Evolutionary conservation across 2,329 filamentous ascomycete species (phyloP).

Genomic region (Phyllosticta capitalensis): DNA sequence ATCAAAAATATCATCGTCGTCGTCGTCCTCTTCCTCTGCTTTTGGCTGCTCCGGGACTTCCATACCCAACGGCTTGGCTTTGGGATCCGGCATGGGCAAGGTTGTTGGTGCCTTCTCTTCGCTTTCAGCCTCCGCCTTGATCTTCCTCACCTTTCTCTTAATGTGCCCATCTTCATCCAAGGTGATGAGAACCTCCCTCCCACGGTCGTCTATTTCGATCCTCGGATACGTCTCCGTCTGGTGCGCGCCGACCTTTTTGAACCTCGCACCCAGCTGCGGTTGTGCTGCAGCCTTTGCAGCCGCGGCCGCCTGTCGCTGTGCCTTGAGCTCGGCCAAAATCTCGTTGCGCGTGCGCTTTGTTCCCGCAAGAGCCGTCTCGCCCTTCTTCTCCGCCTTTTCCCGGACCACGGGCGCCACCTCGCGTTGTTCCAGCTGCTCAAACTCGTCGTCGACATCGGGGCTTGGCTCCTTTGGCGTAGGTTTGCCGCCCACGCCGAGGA

Average conservation of each 20-base stretch:
- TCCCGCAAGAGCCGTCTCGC: slow-evolving; percentile 40
- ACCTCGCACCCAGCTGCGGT: slow-evolving; percentile 44
- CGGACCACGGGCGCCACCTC: slow-evolving; percentile 60
- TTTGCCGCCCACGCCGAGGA: slow-evolving; percentile 26
- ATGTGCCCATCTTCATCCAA: slow-evolving; percentile 51
- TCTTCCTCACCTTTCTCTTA: slow-evolving; percentile 52
- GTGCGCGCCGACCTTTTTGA: slow-evolving; percentile 42
- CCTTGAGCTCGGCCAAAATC: slow-evolving; percentile 50
- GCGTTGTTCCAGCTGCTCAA: slow-evolving; percentile 50
- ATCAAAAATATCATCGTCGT: slow-evolving; percentile 54
- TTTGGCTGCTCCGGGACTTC: slow-evolving; percentile 32
- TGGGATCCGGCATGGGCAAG: slow-evolving; percentile 36
- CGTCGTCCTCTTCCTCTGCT: slow-evolving; percentile 29
- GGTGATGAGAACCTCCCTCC: slow-evolving; percentile 49
- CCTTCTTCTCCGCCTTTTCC: slow-evolving; percentile 46
- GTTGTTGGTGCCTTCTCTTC: slow-evolving; percentile 23
- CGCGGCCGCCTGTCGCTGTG: slow-evolving; percentile 39
- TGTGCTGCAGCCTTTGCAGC: slow-evolving; percentile 34
- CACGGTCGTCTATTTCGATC: slow-evolving; percentile 47
- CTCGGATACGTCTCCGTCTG: slow-evolving; percentile 40
- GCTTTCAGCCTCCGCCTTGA: slow-evolving; percentile 31
- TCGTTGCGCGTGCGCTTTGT: slow-evolving; percentile 48
- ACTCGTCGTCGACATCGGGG: slow-evolving; percentile 35
- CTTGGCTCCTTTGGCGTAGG: slow-evolving; percentile 27
- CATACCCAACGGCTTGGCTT: slow-evolving; percentile 40